Evolutionary conservation across 2,329 filamentous ascomycete genomes (phyloP).

Genomic region (Fusarium praegraminearum): DNA sequence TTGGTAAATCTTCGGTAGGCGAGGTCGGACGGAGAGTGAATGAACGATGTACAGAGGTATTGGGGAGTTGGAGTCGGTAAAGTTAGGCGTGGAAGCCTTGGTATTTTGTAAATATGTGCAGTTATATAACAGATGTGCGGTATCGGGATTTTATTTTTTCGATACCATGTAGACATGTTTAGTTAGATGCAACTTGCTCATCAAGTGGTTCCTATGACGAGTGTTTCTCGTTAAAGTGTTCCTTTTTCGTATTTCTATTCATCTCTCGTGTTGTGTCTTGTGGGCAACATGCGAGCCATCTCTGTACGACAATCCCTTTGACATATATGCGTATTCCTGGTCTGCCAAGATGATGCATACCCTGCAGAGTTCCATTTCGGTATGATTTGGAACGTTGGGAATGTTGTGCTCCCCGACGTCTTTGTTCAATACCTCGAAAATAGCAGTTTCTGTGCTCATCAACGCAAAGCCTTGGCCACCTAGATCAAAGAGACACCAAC

Average conservation of each 20-base stretch:
- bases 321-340: fast-evolving
- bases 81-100: neutral
- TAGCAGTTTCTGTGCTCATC: neutral
- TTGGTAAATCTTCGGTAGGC: neutral
- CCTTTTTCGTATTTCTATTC: neutral
- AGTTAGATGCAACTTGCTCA: too few species aligned
- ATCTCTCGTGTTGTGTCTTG: neutral
- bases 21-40: conserved; percentile 1
- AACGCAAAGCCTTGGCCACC: neutral
- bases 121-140: too few species aligned
- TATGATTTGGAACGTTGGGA: neutral
- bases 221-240: neutral
- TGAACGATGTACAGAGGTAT: neutral
- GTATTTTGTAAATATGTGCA: neutral
- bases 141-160: neutral
- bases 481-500: neutral
- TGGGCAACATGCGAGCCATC: neutral
- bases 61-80: neutral
- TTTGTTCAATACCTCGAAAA: conserved; percentile 17
- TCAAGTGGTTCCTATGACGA: neutral
- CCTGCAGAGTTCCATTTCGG: neutral
- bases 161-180: too few species aligned
- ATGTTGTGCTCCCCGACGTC: neutral
- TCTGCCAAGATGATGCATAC: neutral
- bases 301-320: neutral